Evolutionary conservation across 805 yeast genomes (phyloP).

Genomic region (Yamadazyma phyllophila): DNA sequence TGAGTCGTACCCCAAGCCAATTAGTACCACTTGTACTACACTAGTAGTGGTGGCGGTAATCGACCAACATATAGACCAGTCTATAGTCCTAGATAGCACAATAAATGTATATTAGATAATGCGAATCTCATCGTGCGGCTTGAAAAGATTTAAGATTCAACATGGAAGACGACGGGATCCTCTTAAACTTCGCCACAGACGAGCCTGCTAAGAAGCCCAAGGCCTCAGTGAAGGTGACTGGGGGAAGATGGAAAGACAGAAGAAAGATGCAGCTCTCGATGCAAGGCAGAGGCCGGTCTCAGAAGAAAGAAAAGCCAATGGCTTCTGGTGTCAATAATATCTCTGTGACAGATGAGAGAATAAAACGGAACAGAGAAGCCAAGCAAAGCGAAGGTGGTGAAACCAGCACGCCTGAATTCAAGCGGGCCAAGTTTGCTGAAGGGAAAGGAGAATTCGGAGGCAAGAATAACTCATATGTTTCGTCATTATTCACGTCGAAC

Average conservation of each 20-base stretch:
- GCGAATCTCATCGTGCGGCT: slow-evolving; percentile 10
- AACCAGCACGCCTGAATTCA: background rate
- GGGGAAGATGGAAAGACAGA: slow-evolving; percentile 84
- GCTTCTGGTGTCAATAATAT: slow-evolving; percentile 34
- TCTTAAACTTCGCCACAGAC: slow-evolving; percentile 65
- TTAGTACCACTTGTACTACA: no score
- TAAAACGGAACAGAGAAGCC: slow-evolving; percentile 6
- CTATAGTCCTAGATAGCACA: background rate
- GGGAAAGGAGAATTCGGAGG: slow-evolving; percentile 54
- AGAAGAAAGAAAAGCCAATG: slow-evolving; percentile 16
- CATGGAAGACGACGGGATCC: slow-evolving; percentile 61
- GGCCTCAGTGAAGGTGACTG: slow-evolving; percentile 45
- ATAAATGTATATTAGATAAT: slow-evolving; percentile 14
- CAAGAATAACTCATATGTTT: slow-evolving; percentile 64
- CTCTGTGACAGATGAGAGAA: slow-evolving; percentile 15
- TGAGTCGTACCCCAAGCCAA: no score
- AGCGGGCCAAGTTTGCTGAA: slow-evolving; percentile 36
- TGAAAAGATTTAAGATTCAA: slow-evolving; percentile 4
- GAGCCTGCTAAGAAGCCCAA: slow-evolving; percentile 21
- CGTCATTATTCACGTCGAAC: slow-evolving; percentile 69
- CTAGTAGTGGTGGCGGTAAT: no score
- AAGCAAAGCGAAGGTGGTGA: background rate
- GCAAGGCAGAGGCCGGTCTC: slow-evolving; percentile 41
- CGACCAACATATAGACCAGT: no score
- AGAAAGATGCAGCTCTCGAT: slow-evolving; percentile 55